A percentile compares a stretch with the other conserved stretches of the same genome.
Conservation (phyloP, 176 grass and related monocot genomes). For the maize (Zea mays) region DNA sequence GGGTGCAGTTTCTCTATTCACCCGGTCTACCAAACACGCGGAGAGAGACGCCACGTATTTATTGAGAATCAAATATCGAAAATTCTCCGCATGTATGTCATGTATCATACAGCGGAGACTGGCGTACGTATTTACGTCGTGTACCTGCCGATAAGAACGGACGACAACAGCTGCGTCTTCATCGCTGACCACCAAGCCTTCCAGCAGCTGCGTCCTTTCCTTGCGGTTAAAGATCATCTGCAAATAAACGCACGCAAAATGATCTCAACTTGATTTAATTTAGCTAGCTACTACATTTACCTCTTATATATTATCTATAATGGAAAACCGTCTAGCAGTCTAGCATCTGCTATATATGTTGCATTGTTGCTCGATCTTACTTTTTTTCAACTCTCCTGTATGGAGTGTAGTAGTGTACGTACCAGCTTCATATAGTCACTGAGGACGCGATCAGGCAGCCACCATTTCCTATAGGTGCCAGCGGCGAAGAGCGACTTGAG, state of each 20-base stretch:
- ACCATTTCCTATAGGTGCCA: conserved; percentile 30
- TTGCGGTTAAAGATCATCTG: conserved; percentile 21
- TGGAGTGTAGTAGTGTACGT: not conserved
- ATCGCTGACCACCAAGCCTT: not conserved
- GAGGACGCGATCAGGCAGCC: conserved; percentile 42
- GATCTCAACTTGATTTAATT: not conserved
- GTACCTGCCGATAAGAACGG: not conserved
- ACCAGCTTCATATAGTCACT: conserved; percentile 3
- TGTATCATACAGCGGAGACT: not conserved
- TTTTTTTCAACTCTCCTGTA: too few species aligned
- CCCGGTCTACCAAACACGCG: too few species aligned
- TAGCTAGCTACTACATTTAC: too few species aligned
- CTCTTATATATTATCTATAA: too few species aligned
- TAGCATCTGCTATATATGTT: too few species aligned
- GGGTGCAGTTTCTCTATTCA: too few species aligned
- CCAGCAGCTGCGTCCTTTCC: conserved; percentile 21
- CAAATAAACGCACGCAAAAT: not conserved
- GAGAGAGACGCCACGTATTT: too few species aligned
- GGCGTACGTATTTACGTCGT: too few species aligned
- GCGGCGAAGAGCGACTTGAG: conserved; percentile 33
- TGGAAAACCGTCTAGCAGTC: too few species aligned
- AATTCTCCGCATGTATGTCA: too few species aligned
- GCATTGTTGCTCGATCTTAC: too few species aligned
- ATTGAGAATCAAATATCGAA: too few species aligned
- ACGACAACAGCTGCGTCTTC: not conserved